Base-by-base conservation (phyloP, 768 basidiomycete genomes). In the Galerina marginata region DNA sequence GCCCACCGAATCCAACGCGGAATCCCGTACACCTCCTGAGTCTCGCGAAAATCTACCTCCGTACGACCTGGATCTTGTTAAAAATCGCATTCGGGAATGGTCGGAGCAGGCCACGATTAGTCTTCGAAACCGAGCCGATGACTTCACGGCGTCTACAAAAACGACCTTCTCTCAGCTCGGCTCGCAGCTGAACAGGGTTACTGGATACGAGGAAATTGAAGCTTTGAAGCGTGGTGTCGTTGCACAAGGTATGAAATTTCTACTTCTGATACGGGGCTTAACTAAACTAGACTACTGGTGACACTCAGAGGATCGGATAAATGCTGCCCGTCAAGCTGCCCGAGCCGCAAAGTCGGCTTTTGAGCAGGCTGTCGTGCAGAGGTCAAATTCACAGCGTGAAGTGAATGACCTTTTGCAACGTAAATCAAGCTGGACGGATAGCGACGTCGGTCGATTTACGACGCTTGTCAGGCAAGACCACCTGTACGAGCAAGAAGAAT, bases 351-450 rank as follows among this genome's bases (percentile, higher is more conserved):
- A 99, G 76, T 69, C 72, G 6, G 83, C 85, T 4, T 89, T 96
- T 68, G 91, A 93, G 58, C 75, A 82, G 56, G 92, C 95, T 0
- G 92, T 96, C n/a, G 71, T 83, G 10, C 80, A 86, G 66, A 90
- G 96, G 5, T 89, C 93, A 9, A 82, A 87, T 45, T 93, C 93
- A 4, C 96, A 99, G 72, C 87, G 92, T n/a, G 91, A 96, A 73
- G 93, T 97, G 54, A 99, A 98, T 75, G 92, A 96, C 71, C 86
- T 99, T 2, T 79, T 99, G 14, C 91, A 95, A 72, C 93, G 97
- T 60, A 99, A 99, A 78, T 90, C 90, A 1, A 79, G 74, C n/a
- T 99, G 97, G 97, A 87, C 82, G n/a, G 93, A 94, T 67, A 69
- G 79, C 59, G 97, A 99, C 72, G 93, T 99, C 45, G 74, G 82